Base-by-base conservation (phyloP, 352 stramenopile genomes). In the Globisporangium mamillatum region DNA sequence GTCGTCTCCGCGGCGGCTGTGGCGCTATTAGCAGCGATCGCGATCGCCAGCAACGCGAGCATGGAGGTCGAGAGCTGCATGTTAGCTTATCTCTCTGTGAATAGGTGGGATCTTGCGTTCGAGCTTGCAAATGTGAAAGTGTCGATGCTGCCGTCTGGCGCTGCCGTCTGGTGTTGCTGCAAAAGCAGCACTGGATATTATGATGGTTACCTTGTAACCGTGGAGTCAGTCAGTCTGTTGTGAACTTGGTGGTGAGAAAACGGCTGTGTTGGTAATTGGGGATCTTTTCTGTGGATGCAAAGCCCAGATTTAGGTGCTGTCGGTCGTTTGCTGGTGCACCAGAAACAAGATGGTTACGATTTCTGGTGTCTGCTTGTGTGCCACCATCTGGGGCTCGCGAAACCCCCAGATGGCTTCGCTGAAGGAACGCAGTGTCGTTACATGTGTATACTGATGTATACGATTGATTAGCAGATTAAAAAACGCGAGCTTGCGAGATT, bases 41-140 rank as follows among this genome's bases (percentile, higher is more conserved):
- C 18, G 9, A 52, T 7, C 6, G 62, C 29, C 18, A 67, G 25
- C 50, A 60, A 36, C 4, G 61, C 61, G 50, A 66, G 48, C 18
- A 54, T 44, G 41, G 27, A 25, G 59, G 41, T 64, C 16, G 41
- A 29, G 27, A 64, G 59, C 24, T 64, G 59, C 59, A 64, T 64
- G 6, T 41, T 48, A 4, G 24, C 12, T 46, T 46, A 20, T 20
- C 16, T 48, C 18, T n/a, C 41, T 50, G 7, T 5, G 18, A 27
- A 2, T 22, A 25, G 6, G 10, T 16, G 38, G 6, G 10, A 5
- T 34, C 14, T 54, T 55, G 38, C 29, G 25, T 24, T 36, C 20
- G 27, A 34, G 59, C 25, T 20, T 14, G 41, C 59, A 12, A 64
- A 56, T 56, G 20, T 10, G 59, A 41, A 56, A 64, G 16, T 64